These are phyloP conservation scores for Neofusicoccum cordaticola DNA, from an alignment of 2,329 filamentous ascomycete genomes.

Conservation along the genomic window DNA sequence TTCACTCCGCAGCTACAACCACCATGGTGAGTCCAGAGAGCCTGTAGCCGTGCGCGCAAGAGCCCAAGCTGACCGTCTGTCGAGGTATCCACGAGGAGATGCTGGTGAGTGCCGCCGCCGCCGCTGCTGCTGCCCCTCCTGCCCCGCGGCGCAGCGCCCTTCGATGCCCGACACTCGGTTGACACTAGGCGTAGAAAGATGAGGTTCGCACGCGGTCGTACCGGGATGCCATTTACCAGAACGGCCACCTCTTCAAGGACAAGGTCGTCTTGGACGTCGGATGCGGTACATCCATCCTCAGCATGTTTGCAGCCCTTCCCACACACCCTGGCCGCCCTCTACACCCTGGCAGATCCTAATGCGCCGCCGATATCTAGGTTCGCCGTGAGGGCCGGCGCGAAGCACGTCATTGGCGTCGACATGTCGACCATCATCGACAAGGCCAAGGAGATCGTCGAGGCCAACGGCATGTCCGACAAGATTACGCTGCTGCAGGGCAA, in stretches of 20 bases:
- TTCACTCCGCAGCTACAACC: constrained; percentile 72
- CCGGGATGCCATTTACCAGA: constrained; percentile 96
- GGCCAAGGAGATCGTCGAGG: constrained; percentile 88
- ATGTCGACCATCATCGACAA: constrained; percentile 99
- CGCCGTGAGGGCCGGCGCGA: constrained; percentile 90
- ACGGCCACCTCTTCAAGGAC: constrained; percentile 89
- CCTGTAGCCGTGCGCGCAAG: background rate
- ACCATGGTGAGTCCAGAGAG: constrained; percentile 71
- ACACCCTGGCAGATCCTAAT: constrained; percentile 19
- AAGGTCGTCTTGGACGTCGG: constrained; percentile 95
- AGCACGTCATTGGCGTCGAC: constrained; percentile 97
- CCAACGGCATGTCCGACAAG: constrained; percentile 90
- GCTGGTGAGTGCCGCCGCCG: constrained; percentile 65
- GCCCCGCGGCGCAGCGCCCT: background rate
- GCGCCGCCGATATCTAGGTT: constrained; percentile 62
- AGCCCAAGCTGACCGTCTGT: background rate
- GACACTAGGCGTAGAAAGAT: constrained; percentile 69
- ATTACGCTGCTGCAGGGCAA: constrained; percentile 98
- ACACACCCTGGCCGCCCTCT: constrained; percentile 9
- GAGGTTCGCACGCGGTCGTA: constrained; percentile 96
- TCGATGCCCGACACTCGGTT: constrained; percentile 1
- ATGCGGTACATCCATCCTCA: constrained; percentile 95
- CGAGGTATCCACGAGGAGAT: constrained; percentile 95
- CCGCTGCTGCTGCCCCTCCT: constrained; percentile 19
- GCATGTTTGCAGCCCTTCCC: constrained; percentile 68